Percentiles rank a stretch among this genome's conserved stretches.
phyloP scores from a whole-genome alignment of 768 basidiomycete genomes.

The Russula vinacea region DNA sequence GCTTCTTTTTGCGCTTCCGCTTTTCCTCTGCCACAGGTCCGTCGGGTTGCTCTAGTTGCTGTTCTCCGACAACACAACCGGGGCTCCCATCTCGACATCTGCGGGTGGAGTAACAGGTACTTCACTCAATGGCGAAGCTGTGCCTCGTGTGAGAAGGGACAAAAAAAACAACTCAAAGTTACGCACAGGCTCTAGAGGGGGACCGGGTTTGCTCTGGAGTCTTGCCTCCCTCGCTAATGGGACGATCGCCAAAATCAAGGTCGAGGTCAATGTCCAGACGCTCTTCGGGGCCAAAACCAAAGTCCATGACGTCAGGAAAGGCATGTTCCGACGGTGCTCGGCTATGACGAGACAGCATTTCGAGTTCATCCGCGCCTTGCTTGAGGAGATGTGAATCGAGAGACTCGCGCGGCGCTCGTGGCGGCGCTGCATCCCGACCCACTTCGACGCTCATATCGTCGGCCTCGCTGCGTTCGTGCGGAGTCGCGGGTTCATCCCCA shows the following conservation, averaged over 20 bases:
- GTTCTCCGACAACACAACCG: conserved; percentile 47
- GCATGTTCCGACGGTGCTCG: conserved; percentile 65
- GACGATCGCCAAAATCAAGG: conserved; percentile 63
- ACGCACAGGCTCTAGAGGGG: conserved; percentile 58
- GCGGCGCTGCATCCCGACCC: conserved; percentile 64
- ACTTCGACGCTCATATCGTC: conserved; percentile 69
- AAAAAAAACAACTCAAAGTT: not conserved
- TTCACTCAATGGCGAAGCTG: conserved; percentile 76
- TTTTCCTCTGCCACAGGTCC: conserved; percentile 36
- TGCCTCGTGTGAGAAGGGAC: conserved; percentile 20
- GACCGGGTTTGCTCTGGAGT: conserved; percentile 63
- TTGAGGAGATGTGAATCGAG: conserved; percentile 61
- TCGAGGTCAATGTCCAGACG: conserved; percentile 60
- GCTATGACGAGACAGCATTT: conserved; percentile 61
- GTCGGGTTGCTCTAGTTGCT: conserved; percentile 40
- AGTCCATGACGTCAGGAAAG: conserved; percentile 53
- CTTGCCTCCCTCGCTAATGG: conserved; percentile 46
- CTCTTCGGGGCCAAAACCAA: conserved; percentile 47
- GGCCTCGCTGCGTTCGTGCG: conserved; percentile 38
- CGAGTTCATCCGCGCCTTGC: conserved; percentile 52
- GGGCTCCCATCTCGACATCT: conserved; percentile 48
- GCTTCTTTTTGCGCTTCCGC: conserved; percentile 68
- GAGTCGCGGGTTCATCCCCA: conserved; percentile 45
- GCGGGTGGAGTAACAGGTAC: conserved; percentile 77
- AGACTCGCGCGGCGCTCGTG: conserved; percentile 49